These are phyloP conservation scores for Colletotrichum neosansevieriae DNA, from an alignment of 2,329 filamentous ascomycete genomes.

Conservation along the genomic window DNA sequence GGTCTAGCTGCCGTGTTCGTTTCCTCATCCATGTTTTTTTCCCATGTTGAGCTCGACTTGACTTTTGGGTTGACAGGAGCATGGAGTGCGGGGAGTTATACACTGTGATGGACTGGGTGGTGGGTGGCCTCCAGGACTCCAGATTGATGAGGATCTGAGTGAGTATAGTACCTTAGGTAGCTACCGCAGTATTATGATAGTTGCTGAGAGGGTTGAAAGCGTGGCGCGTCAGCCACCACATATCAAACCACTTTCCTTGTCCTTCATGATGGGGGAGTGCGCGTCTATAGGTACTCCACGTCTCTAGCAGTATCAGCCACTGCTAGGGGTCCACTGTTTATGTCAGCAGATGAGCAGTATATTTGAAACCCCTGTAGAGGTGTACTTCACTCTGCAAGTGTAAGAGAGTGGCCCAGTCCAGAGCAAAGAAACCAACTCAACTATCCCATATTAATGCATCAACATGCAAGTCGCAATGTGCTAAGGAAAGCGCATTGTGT, in stretches of 20 bases:
- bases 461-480: not conserved
- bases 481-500: conserved; percentile 12
- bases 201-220: not conserved
- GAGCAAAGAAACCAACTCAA: not conserved
- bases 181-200: no score
- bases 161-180: no score
- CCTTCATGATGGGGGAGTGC: no score
- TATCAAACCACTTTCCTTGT: conserved; percentile 9
- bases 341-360: no score
- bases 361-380: no score
- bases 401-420: not conserved
- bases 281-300: no score
- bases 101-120: conserved; percentile 3
- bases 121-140: conserved; percentile 1
- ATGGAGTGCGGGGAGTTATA: conserved; percentile 1
- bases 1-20: conserved; percentile 25
- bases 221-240: conserved; percentile 26
- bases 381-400: not conserved
- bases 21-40: conserved; percentile 16
- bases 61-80: conserved; percentile 21
- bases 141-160: not conserved
- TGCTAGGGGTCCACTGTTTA: no score
- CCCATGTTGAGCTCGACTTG: conserved; percentile 11
- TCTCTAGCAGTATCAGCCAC: no score
- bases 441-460: conserved; percentile 9